phyloP scores from a whole-genome alignment of 805 yeast species.

The Saturnispora diversa region DNA sequence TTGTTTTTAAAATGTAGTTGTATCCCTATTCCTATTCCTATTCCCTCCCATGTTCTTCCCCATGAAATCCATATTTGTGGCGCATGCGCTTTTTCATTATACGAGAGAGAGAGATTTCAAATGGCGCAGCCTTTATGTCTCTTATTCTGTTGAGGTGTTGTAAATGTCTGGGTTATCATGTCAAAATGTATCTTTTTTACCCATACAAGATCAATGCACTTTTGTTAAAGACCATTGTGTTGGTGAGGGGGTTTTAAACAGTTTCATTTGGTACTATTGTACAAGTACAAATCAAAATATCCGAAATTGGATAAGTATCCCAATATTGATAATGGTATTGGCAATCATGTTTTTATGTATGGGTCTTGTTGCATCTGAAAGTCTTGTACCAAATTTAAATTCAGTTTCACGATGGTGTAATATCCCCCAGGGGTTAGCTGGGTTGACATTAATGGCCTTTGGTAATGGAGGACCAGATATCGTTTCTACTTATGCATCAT shows the following conservation, averaged over 20 bases:
- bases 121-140: not conserved
- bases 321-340: constrained; percentile 17
- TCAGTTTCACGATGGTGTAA: constrained; percentile 55
- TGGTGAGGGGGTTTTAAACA: constrained; percentile 25
- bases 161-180: constrained; percentile 7
- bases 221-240: constrained; percentile 25
- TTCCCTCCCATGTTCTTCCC: too few relatives aligned
- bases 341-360: constrained; percentile 50
- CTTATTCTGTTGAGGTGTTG: not conserved
- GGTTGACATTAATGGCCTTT: constrained; percentile 79
- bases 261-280: constrained; percentile 29
- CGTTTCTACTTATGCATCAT: constrained; percentile 74
- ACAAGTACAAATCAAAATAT: constrained; percentile 11
- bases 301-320: constrained; percentile 19
- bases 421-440: constrained; percentile 76
- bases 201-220: constrained; percentile 22
- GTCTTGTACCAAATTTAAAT: constrained; percentile 72
- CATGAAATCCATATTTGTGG: too few relatives aligned
- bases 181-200: constrained; percentile 11
- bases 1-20: too few relatives aligned
- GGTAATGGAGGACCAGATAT: constrained; percentile 95
- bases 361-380: constrained; percentile 80
- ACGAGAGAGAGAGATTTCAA: too few relatives aligned
- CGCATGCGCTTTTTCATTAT: too few relatives aligned
- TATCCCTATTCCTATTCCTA: too few relatives aligned